Conservation (phyloP, 2,329 filamentous ascomycete species). For the Trichoderma atroviride region DNA sequence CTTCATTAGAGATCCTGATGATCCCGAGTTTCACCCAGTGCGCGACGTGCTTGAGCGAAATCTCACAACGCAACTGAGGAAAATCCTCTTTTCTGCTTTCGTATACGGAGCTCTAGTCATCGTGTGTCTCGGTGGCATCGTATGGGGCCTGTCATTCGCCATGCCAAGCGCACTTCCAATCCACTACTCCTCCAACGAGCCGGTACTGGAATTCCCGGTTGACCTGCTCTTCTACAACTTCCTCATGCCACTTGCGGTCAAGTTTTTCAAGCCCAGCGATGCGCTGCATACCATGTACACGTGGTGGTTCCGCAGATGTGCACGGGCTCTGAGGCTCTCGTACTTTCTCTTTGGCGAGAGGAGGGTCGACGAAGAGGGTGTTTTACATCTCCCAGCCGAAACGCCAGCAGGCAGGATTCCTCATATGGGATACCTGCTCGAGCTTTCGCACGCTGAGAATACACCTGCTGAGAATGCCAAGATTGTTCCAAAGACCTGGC, state of each 20-base stretch:
- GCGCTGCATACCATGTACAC: conserved; percentile 82
- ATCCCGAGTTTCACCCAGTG: conserved; percentile 96
- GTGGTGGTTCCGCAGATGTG: conserved; percentile 95
- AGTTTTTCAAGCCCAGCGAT: conserved; percentile 82
- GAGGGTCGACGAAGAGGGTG: conserved; percentile 78
- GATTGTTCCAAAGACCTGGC: conserved; percentile 61
- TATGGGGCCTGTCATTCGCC: conserved; percentile 79
- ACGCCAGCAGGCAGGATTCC: conserved; percentile 40
- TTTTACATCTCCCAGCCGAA: conserved; percentile 50
- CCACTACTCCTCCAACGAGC: conserved; percentile 90
- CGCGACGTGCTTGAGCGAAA: conserved; percentile 94
- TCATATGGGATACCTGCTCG: conserved; percentile 51
- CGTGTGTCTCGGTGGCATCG: conserved; percentile 89
- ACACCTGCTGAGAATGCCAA: conserved; percentile 35
- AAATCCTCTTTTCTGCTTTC: conserved; percentile 93
- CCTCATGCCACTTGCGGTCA: conserved; percentile 83
- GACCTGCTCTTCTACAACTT: conserved; percentile 98
- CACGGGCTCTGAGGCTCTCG: conserved; percentile 75
- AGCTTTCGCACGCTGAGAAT: conserved; percentile 44
- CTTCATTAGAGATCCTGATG: conserved; percentile 97
- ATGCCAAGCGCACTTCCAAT: conserved; percentile 79
- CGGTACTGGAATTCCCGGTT: conserved; percentile 89
- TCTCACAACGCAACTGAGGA: conserved; percentile 88
- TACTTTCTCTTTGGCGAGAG: conserved; percentile 93
- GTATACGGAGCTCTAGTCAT: conserved; percentile 94